A percentile compares a stretch with the other conserved stretches of the same genome.
These are phyloP conservation scores for Diplocarpon mali DNA, from an alignment of 2,329 filamentous ascomycete genomes.

Conservation along the genomic window DNA sequence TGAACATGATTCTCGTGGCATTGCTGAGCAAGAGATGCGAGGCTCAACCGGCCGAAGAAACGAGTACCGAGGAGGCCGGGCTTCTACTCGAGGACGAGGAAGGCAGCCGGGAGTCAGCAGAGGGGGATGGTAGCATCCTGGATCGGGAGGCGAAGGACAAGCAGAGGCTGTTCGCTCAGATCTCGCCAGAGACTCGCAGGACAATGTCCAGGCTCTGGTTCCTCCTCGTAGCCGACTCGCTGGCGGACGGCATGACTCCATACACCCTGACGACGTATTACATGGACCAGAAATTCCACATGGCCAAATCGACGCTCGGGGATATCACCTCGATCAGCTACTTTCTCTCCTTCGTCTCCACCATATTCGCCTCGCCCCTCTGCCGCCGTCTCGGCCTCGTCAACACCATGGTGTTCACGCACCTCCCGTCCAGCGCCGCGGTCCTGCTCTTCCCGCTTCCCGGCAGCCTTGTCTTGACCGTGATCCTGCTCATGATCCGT, in stretches of 20 bases:
- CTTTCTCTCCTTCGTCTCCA: constrained; percentile 43
- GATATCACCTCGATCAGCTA: constrained; percentile 45
- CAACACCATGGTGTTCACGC: constrained; percentile 63
- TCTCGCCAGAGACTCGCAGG: constrained; percentile 44
- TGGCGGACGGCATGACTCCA: constrained; percentile 55
- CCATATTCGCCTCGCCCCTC: constrained; percentile 39
- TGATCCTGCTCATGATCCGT: constrained; percentile 48
- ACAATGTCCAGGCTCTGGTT: constrained; percentile 57
- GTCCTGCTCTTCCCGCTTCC: constrained; percentile 39
- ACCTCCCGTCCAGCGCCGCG: constrained; percentile 48
- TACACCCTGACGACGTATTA: constrained; percentile 48
- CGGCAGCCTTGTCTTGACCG: constrained; percentile 45
- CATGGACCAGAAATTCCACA: constrained; percentile 43
- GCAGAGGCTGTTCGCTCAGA: constrained; percentile 36
- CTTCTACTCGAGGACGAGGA: constrained; percentile 11
- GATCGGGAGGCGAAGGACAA: constrained; percentile 3
- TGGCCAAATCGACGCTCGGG: constrained; percentile 46
- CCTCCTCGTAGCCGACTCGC: constrained; percentile 50
- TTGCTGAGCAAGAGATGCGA: constrained; percentile 33
- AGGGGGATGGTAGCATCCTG: neutral
- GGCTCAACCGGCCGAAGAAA: constrained; percentile 2
- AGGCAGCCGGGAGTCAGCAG: constrained; percentile 3
- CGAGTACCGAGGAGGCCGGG: constrained; percentile 11
- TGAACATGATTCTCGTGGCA: constrained; percentile 44
- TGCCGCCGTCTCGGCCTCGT: constrained; percentile 45